Evolutionary conservation across 768 basidiomycete species (phyloP).

Genomic region (Suillus brevipes): DNA sequence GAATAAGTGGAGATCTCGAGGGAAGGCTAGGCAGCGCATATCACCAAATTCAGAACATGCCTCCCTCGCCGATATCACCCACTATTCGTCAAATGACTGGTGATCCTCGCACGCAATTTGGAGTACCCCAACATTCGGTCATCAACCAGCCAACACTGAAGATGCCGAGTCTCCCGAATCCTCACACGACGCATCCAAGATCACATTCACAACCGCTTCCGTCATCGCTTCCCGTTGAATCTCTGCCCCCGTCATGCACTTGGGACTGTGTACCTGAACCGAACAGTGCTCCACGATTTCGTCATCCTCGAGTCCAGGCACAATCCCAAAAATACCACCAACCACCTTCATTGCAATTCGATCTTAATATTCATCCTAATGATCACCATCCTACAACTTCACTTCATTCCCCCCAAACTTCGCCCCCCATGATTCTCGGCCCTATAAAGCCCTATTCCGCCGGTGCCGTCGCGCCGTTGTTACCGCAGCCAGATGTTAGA

Average conservation of each 20-base stretch:
- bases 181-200: conserved; percentile 12
- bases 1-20: conserved; percentile 18
- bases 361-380: conserved; percentile 9
- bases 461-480: not conserved
- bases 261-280: not conserved
- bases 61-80: conserved; percentile 12
- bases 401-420: not conserved
- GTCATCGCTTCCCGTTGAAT: not conserved
- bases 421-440: not conserved
- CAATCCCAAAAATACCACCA: not conserved
- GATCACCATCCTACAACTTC: not conserved
- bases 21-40: conserved; percentile 26
- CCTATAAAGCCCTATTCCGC: not conserved
- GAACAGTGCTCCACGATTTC: not conserved
- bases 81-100: conserved; percentile 15
- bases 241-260: not conserved
- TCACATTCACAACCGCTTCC: conserved; percentile 4
- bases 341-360: conserved; percentile 6
- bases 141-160: conserved; percentile 20
- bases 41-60: conserved; percentile 25
- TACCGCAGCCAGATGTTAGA: not conserved
- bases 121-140: conserved; percentile 32
- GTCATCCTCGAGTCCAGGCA: not conserved
- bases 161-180: conserved; percentile 26
- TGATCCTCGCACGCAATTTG: conserved; percentile 31